Evolutionary conservation across 2,329 filamentous ascomycete genomes (phyloP).

Genomic region (Hypomyces perniciosus): DNA sequence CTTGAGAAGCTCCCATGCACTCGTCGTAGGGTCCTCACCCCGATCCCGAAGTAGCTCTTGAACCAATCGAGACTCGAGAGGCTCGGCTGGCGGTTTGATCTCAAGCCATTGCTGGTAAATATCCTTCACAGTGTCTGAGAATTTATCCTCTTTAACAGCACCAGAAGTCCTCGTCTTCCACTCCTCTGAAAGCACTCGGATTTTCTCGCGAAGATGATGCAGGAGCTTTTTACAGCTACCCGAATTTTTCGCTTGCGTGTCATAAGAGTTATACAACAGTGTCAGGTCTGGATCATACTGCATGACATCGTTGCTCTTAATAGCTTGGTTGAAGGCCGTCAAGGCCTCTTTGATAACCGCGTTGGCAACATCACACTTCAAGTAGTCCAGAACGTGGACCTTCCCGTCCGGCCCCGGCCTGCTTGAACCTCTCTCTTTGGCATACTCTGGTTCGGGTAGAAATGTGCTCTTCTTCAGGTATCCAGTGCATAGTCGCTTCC

Average conservation of each 20-base stretch:
- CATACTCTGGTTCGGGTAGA: conserved; percentile 39
- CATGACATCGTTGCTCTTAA: conserved; percentile 5
- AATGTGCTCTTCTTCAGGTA: conserved; percentile 18
- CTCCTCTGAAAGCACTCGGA: conserved; percentile 21
- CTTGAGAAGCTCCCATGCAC: conserved; percentile 44
- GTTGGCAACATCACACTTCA: conserved; percentile 51
- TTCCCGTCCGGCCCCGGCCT: conserved; percentile 17
- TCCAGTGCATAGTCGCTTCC: conserved; percentile 29
- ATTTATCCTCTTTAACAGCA: conserved; percentile 15
- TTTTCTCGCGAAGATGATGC: conserved; percentile 26
- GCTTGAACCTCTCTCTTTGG: conserved; percentile 27
- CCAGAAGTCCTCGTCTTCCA: conserved; percentile 29
- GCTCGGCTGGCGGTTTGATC: conserved; percentile 31
- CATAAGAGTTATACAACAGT: conserved; percentile 26
- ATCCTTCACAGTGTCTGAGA: conserved; percentile 24
- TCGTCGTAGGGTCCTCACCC: conserved; percentile 22
- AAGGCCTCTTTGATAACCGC: conserved; percentile 34
- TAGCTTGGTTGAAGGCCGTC: conserved; percentile 23
- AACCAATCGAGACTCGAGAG: conserved; percentile 21
- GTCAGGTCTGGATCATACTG: conserved; percentile 15
- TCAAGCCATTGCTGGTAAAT: conserved; percentile 37
- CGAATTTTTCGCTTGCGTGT: conserved; percentile 23
- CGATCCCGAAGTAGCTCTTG: conserved; percentile 23
- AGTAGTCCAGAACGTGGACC: conserved; percentile 54
- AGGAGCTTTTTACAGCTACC: conserved; percentile 28